These are phyloP conservation scores for Dalechampia spathulata DNA, from an alignment of 441 rosid species.

Conservation along the genomic window DNA sequence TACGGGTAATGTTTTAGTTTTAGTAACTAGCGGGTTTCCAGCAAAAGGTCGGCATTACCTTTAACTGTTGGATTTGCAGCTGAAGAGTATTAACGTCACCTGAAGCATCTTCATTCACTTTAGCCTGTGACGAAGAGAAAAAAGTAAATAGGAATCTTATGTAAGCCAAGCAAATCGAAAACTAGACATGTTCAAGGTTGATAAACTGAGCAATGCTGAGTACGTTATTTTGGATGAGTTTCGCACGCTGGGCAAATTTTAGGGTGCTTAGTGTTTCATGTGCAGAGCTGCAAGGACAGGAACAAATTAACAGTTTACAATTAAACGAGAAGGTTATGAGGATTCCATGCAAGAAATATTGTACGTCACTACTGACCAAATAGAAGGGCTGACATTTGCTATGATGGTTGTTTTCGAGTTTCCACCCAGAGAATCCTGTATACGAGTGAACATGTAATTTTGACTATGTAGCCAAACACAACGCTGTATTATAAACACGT, in stretches of 20 bases:
- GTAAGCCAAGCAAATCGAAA: conserved; percentile 9
- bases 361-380: conserved; percentile 42
- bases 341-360: conserved; percentile 10
- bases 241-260: conserved; percentile 96
- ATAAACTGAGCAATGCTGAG: too few relatives aligned
- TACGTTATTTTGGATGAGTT: conserved; percentile 94
- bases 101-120: conserved; percentile 93
- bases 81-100: conserved; percentile 82
- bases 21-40: conserved; percentile 12
- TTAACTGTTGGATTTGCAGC: conserved; percentile 69
- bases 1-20: conserved; percentile 18
- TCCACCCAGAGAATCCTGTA: conserved; percentile 96
- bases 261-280: conserved; percentile 92
- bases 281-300: conserved; percentile 54
- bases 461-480: too few relatives aligned
- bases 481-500: conserved; percentile 7
- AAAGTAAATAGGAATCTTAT: conserved; percentile 4
- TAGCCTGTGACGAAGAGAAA: conserved; percentile 49
- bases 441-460: conserved; percentile 18
- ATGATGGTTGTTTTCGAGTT: conserved; percentile 92
- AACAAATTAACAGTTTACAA: background rate
- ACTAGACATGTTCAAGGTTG: conserved; percentile 7
- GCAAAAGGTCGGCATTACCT: conserved; percentile 37
- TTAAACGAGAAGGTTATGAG: background rate
- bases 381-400: conserved; percentile 96